Base-by-base conservation (phyloP, 768 basidiomycete species). In the Chalciporus piperatus region DNA sequence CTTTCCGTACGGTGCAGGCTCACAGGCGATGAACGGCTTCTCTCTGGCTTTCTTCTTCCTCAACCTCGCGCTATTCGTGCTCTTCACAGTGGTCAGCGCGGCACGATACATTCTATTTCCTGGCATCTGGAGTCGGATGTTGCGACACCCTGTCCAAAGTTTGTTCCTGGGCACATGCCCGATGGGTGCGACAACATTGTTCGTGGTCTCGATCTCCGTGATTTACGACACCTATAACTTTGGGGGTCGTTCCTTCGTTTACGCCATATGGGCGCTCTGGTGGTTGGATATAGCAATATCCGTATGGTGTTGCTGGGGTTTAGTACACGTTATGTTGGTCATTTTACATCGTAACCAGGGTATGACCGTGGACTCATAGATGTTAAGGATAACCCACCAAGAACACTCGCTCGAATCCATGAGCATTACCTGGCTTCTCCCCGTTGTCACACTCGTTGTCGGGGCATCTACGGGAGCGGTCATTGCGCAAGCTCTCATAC, bases 361-460 rank as follows among this genome's bases (percentile, higher is more conserved):
- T 62, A 58, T 54, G 50, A 66, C 30, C 54, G 44, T 32, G 35
- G 54, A 40, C 48, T 35, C 25, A 48, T 45, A 22, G 9, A 14
- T 4, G 3, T 28, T 1, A 76, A 87, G 79, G 82, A 66, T 79
- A 67, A 64, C 74, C 35, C 59, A 78, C n/a, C 85, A 90, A 17
- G 70, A 72, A 6, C 84, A 89, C 60, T 67, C 80, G 0, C 59
- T 84, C 6, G 70, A 77, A 39, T 62, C 70, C 2, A 78, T 89
- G 77, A 82, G 82, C 0, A 69, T 83, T 20, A 65, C 75, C 19
- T 91, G 89, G 88, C 72, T 91, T 8, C 81, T 92, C 27, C 90
- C 90, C 0, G 79, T 89, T 11, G 84, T 92, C 3, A 81, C 89
- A 0, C 75, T 85, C 14, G 78, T 87, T 40, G 89, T 92, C 61